Percentiles rank a stretch among this genome's conserved stretches.
Evolutionary conservation across 352 stramenopile genomes (phyloP).

Genomic region (Globisporangium polare): DNA sequence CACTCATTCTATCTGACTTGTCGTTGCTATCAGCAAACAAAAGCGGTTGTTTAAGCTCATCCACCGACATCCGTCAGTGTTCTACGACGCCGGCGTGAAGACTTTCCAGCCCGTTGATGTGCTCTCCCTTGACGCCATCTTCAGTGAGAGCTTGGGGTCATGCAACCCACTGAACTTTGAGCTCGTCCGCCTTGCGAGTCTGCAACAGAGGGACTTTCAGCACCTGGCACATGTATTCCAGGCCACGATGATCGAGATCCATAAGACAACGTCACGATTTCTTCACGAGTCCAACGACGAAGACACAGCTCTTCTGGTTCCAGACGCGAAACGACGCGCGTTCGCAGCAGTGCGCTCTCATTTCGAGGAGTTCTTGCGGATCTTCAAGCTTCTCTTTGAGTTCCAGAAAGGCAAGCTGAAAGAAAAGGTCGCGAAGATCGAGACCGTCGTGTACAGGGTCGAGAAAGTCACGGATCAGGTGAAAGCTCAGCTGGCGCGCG

Average conservation of each 20-base stretch:
- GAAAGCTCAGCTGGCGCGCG: conserved; percentile 16
- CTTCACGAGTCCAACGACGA: not conserved
- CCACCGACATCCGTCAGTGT: conserved; percentile 32
- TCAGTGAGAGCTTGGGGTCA: not conserved
- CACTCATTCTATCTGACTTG: not conserved
- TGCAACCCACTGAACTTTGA: conserved; percentile 10
- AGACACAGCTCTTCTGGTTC: not conserved
- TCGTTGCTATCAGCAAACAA: conserved; percentile 19
- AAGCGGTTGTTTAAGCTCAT: conserved; percentile 36
- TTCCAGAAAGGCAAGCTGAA: conserved; percentile 36
- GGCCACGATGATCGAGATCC: conserved; percentile 10
- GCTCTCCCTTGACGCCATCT: conserved; percentile 31
- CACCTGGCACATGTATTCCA: not conserved
- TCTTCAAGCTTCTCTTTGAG: conserved; percentile 41
- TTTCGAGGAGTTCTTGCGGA: conserved; percentile 43
- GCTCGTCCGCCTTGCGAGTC: not conserved
- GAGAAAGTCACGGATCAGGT: not conserved
- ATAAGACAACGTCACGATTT: not conserved
- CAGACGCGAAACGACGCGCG: conserved; percentile 15
- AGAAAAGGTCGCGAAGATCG: not conserved
- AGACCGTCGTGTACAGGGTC: conserved; percentile 1
- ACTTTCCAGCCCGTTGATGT: conserved; percentile 20
- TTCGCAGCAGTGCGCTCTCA: conserved; percentile 27
- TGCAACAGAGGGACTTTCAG: not conserved
- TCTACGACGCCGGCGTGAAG: conserved; percentile 43